Percentiles rank a stretch among this genome's conserved stretches.
Evolutionary conservation across 2,329 filamentous ascomycete species (phyloP).

Genomic region (Aulographum hederae): DNA sequence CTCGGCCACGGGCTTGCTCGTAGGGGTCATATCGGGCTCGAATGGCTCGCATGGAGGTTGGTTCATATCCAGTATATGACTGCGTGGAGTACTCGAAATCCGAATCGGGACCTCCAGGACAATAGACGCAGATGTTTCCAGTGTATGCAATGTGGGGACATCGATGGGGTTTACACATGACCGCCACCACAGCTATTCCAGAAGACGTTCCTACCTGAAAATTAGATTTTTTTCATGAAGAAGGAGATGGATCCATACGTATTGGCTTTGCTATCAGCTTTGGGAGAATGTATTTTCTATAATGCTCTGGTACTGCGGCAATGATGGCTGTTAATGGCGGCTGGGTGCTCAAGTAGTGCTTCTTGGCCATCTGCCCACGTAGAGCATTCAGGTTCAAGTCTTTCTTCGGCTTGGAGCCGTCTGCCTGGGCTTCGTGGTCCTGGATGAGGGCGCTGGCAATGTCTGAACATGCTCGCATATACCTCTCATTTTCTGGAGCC

Average conservation of each 20-base stretch:
- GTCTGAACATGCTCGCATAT: constrained; percentile 78
- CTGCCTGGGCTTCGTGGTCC: constrained; percentile 68
- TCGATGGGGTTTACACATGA: constrained; percentile 98
- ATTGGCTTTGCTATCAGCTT: constrained; percentile 97
- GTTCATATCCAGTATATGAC: constrained; percentile 96
- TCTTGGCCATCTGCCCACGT: constrained; percentile 75
- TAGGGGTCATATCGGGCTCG: constrained; percentile 94
- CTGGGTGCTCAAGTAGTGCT: constrained; percentile 73
- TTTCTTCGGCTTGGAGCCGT: constrained; percentile 53
- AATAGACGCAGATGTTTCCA: constrained; percentile 98
- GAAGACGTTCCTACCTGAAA: constrained; percentile 60
- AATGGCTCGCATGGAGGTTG: constrained; percentile 95
- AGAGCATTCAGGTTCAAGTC: constrained; percentile 88
- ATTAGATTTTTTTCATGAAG: neutral
- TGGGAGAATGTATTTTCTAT: constrained; percentile 96
- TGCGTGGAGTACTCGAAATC: constrained; percentile 99
- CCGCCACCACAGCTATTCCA: constrained; percentile 92
- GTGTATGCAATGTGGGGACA: constrained; percentile 98
- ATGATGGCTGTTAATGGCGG: constrained; percentile 94
- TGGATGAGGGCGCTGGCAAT: constrained; percentile 88
- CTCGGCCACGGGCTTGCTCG: constrained; percentile 85
- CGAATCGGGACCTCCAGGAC: constrained; percentile 88
- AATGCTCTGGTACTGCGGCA: constrained; percentile 94
- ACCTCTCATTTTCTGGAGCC: constrained; percentile 66
- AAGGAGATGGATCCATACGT: constrained; percentile 30